Evolutionary conservation across 2,329 filamentous ascomycete species (phyloP).

Genomic region (Aspergillus neoniger): DNA sequence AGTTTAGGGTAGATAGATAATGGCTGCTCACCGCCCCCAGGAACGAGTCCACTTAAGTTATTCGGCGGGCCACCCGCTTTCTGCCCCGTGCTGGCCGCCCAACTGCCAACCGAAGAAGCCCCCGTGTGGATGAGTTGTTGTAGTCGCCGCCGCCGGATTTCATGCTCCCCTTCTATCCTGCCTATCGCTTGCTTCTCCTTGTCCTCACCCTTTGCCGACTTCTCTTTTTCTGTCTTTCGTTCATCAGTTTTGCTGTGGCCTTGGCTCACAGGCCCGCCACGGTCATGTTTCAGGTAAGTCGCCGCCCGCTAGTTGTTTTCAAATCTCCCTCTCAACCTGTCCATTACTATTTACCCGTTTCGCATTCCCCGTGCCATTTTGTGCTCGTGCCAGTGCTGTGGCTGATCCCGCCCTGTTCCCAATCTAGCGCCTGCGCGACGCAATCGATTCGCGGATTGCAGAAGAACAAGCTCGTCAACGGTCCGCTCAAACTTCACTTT

Average conservation of each 20-base stretch:
- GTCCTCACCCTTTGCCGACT: slow-evolving; percentile 12
- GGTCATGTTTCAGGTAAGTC: slow-evolving; percentile 37
- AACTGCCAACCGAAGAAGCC: slow-evolving; percentile 7
- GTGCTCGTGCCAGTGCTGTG: background rate
- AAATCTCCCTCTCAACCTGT: background rate
- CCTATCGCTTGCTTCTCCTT: slow-evolving; percentile 15
- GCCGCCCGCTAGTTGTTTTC: background rate
- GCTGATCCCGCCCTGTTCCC: background rate
- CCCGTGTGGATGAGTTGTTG: background rate
- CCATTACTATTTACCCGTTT: slow-evolving; percentile 8
- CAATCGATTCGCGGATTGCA: slow-evolving; percentile 82
- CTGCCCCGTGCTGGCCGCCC: slow-evolving; percentile 10
- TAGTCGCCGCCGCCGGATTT: slow-evolving; percentile 7
- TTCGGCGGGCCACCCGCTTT: background rate
- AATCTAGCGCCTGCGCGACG: slow-evolving; percentile 73
- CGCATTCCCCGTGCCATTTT: background rate
- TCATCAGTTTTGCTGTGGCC: slow-evolving; percentile 18
- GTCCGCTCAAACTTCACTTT: slow-evolving; percentile 45
- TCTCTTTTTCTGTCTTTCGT: slow-evolving; percentile 17
- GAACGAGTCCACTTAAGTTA: too few relatives aligned
- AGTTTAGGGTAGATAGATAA: too few relatives aligned
- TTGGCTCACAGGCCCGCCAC: slow-evolving; percentile 26
- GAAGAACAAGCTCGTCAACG: slow-evolving; percentile 86
- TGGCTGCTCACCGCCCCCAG: background rate
- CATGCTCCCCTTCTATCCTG: slow-evolving; percentile 16